phyloP scores from a whole-genome alignment of 768 basidiomycete genomes.

The Guyanaporus albipodus region DNA sequence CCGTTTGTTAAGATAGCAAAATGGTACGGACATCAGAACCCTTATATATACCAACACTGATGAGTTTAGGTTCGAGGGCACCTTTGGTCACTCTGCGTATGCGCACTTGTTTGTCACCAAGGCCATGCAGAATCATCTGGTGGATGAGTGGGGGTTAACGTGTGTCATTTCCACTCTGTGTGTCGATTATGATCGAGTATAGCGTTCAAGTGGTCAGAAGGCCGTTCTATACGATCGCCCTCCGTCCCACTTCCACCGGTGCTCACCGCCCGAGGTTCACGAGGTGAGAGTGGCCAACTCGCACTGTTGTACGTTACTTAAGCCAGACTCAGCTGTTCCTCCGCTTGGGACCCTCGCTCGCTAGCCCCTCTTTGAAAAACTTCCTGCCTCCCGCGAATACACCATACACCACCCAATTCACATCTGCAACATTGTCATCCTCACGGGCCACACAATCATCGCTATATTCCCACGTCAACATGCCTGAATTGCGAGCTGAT shows the following conservation, averaged over 20 bases:
- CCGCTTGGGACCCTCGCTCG: constrained; percentile 40
- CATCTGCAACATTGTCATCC: constrained; percentile 34
- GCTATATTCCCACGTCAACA: constrained; percentile 16
- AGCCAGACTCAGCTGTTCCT: constrained; percentile 43
- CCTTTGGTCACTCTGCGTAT: constrained; percentile 76
- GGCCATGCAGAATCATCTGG: constrained; percentile 75
- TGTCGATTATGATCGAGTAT: constrained; percentile 5
- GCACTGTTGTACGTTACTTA: constrained; percentile 1
- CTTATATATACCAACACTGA: constrained; percentile 3
- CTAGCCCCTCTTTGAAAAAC: constrained; percentile 33
- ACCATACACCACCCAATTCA: constrained; percentile 64
- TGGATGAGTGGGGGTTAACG: constrained; percentile 72
- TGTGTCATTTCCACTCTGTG: constrained; percentile 36
- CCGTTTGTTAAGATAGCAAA: constrained; percentile 69
- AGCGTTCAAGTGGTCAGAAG: constrained; percentile 60
- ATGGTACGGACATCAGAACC: constrained; percentile 45
- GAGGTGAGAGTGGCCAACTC: constrained; percentile 48
- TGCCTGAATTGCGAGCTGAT: constrained; percentile 58
- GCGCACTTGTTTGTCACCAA: constrained; percentile 92
- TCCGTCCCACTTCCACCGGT: constrained; percentile 75
- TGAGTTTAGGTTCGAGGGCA: constrained; percentile 67
- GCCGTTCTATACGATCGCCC: constrained; percentile 87
- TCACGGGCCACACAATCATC: constrained; percentile 22
- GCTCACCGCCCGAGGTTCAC: constrained; percentile 68
- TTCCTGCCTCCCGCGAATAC: constrained; percentile 52